Percentiles rank a stretch among this genome's conserved stretches.
phyloP scores from a whole-genome alignment of 371 early-diverging fungal species.

The Basidiobolus meristosporus region DNA sequence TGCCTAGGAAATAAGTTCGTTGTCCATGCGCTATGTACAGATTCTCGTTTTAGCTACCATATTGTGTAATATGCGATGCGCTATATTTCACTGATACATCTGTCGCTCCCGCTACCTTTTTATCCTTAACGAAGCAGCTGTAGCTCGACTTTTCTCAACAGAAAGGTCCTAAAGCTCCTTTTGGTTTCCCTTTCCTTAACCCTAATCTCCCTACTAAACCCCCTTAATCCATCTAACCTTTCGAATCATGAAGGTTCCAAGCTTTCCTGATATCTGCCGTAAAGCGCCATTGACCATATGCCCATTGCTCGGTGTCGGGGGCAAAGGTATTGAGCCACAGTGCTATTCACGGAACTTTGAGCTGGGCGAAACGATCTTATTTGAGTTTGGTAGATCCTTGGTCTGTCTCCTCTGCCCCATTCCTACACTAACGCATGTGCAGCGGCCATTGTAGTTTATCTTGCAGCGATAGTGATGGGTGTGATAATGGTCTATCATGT shows the following conservation, averaged over 20 bases:
- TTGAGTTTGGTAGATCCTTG: conserved; percentile 58
- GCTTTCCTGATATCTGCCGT: conserved; percentile 69
- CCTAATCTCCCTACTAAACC: no score
- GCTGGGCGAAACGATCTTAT: conserved; percentile 51
- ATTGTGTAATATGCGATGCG: no score
- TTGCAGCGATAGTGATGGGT: conserved; percentile 87
- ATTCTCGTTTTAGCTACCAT: no score
- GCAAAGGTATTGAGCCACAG: conserved; percentile 59
- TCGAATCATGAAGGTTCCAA: conserved; percentile 28
- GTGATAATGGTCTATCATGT: conserved; percentile 93
- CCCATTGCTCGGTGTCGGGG: conserved; percentile 49
- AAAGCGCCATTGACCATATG: conserved; percentile 71
- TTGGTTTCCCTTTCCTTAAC: no score
- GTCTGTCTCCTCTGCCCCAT: not conserved
- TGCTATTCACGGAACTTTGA: conserved; percentile 91
- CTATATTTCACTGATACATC: no score
- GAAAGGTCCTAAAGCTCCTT: no score
- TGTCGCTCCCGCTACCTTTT: no score
- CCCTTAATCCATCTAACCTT: no score
- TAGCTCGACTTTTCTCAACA: no score
- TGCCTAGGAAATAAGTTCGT: no score
- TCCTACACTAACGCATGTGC: not conserved
- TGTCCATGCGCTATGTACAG: no score
- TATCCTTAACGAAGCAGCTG: no score
- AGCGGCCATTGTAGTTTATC: conserved; percentile 72